Evolutionary conservation across 495 filamentous ascomycete species (phyloP), one percentile per base, ranked within the genome.

Genomic region (Neurospora hispaniola): DNA sequence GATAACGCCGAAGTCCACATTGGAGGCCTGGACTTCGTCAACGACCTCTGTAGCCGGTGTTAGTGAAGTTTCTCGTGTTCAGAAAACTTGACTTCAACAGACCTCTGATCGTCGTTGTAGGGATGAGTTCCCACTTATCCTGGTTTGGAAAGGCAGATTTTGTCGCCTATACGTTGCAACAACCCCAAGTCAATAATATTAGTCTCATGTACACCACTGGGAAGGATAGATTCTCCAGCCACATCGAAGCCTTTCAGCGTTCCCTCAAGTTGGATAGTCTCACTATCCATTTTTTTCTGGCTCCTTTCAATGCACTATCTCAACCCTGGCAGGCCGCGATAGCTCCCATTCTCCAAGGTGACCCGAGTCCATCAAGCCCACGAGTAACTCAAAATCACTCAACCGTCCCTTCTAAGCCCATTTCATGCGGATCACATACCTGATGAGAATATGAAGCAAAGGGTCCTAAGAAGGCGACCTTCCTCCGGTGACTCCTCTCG

Each of bases 401-500:
- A 16, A 35, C 54, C 14, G 27, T 16, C 54, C 14, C 14, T 66
- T 3, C 23, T 27, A 18, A 62, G 54, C 54, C 54, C 54, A 31
- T 31, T 6, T 62, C 12, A 62, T 6, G 54, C 5, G 42, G 40
- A 44, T 59, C 84, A 94, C 93, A 88, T 86, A 96, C 94, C 89
- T 98, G 94, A 81, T 98, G 94, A 11, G 96, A 94, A 81, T 96
- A 97, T 11, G 94, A 95, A 5, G 92, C 88, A 20, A 84, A 75
- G 12, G 95, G 94, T 20, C 95, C 95, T n/a, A 98, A 81, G 79
- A 91, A 98, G 43, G 92, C 90, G 35, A 97, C 92, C 11, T 73
- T 73, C 39, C 71, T 74, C 44, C 70, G 59, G 42, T 40, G 54
- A 66, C 54, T 66, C 54, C 27, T 66, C 27, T 66, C 54, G 2